phyloP scores from a whole-genome alignment of 164 flowering plant genomes.

The Vitis riparia region DNA sequence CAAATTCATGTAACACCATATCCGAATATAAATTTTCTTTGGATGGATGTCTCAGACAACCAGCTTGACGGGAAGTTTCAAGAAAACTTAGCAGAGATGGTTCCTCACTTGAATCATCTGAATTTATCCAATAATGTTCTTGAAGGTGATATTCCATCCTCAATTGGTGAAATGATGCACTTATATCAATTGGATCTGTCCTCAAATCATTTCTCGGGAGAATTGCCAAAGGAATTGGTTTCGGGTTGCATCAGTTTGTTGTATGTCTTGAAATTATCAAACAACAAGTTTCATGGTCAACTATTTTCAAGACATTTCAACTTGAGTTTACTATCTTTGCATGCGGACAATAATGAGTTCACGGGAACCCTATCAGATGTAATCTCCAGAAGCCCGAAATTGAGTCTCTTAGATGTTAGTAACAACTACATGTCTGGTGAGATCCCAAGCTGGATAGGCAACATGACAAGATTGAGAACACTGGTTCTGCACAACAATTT shows the following conservation, averaged over 20 bases:
- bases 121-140: not conserved
- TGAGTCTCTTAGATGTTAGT: too few species aligned
- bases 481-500: not conserved
- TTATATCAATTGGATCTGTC: not conserved
- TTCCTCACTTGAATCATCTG: too few species aligned
- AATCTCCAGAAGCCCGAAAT: too few species aligned
- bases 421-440: too few species aligned
- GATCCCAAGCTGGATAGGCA: not conserved
- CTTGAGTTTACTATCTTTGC: not conserved
- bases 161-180: not conserved
- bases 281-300: too few species aligned
- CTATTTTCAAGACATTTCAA: not conserved
- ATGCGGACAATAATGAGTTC: not conserved
- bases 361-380: too few species aligned
- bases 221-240: not conserved
- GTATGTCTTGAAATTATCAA: not conserved
- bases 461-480: constrained; percentile 1
- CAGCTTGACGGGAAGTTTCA: not conserved
- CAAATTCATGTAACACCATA: not conserved
- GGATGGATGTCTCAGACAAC: constrained; percentile 4
- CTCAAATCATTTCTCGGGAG: not conserved
- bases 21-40: not conserved
- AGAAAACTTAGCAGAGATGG: not conserved
- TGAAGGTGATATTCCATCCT: not conserved
- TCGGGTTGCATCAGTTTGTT: not conserved